Base-by-base conservation (phyloP, 2,329 filamentous ascomycete genomes). In the Talaromyces funiculosus region DNA sequence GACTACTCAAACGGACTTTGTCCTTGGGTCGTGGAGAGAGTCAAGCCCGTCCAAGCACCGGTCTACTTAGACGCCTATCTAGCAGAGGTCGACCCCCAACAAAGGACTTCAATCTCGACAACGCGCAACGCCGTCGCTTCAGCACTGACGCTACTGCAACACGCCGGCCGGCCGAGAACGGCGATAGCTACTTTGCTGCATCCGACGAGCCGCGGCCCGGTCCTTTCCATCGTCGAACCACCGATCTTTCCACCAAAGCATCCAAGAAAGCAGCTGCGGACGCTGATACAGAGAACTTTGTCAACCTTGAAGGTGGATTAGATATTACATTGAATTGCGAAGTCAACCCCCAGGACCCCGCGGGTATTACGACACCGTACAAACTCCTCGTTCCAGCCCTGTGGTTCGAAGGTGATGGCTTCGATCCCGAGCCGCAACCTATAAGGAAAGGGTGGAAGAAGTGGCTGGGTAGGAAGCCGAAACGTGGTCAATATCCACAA, bases 251-350 rank as follows among this genome's bases (percentile, higher is more conserved):
- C 24, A 75, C 78, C 2, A 90, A 87, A 69, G 81, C 87, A 65
- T 77, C 82, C 65, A 82, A 80, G 67, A 81, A 82, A 63, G 77
- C 35, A 40, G 20, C 33, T 10, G 9, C 67, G 71, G 81, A 73
- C 80, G 88, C 77, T 81, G 73, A 67, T 78, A 75, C 70, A n/a
- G 72, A 76, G 51, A 84, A 75, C 53, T 77, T 79, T 59, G 79
- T 97, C 62, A 86, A 96, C 69, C 80, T 97, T 0, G 85, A 94
- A 70, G 89, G 88, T 31, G 92, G 91, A 0, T 79, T 99, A 9
- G 92, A 97, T 65, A 87, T 99, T 37, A 89, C 86, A 55, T 76
- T 99, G 45, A 96, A 97, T 67, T 86, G 96, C 64, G 94, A 99
- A 76, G 86, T 97, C 63, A 92, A 88, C 67, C 84, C 90, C 47